These are phyloP conservation scores for Blastocystis sp. DNA, from an alignment of 352 stramenopile genomes.

Conservation along the genomic window DNA sequence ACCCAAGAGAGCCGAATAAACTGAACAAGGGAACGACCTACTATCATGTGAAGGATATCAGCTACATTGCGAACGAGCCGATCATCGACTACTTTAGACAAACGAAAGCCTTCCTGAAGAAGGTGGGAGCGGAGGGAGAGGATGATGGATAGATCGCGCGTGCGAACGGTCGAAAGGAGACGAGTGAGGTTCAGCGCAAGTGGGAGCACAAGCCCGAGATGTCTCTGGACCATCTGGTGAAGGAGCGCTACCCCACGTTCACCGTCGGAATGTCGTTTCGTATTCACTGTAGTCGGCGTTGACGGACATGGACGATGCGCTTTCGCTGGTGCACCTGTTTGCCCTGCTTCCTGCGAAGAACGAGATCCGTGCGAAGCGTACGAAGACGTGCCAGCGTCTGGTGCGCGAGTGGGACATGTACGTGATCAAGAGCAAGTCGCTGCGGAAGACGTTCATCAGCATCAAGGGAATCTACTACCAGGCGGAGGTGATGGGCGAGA, in stretches of 20 bases:
- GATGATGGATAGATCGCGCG: not conserved
- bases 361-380: conserved; percentile 73
- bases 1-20: conserved; percentile 87
- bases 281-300: conserved; percentile 75
- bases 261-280: not conserved
- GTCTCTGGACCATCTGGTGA: conserved; percentile 91
- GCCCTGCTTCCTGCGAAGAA: conserved; percentile 81
- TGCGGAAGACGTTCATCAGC: conserved; percentile 92
- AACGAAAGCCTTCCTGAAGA: conserved; percentile 97
- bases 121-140: conserved; percentile 66
- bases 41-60: conserved; percentile 98
- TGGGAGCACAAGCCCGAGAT: conserved; percentile 80
- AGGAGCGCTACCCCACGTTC: conserved; percentile 79
- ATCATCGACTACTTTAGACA: conserved; percentile 93
- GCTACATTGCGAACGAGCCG: conserved; percentile 89
- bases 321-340: conserved; percentile 92
- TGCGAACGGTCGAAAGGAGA: conserved; percentile 69
- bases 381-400: conserved; percentile 78
- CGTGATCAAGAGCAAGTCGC: conserved; percentile 72
- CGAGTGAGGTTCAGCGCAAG: conserved; percentile 69
- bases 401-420: conserved; percentile 83
- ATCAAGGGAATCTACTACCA: conserved; percentile 99
- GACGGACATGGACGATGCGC: conserved; percentile 90
- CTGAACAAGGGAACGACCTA: conserved; percentile 90
- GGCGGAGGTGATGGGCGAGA: conserved; percentile 76